phyloP scores from a whole-genome alignment of 192 early-diverging fungal genomes.

The Entomortierella chlamydospora region DNA sequence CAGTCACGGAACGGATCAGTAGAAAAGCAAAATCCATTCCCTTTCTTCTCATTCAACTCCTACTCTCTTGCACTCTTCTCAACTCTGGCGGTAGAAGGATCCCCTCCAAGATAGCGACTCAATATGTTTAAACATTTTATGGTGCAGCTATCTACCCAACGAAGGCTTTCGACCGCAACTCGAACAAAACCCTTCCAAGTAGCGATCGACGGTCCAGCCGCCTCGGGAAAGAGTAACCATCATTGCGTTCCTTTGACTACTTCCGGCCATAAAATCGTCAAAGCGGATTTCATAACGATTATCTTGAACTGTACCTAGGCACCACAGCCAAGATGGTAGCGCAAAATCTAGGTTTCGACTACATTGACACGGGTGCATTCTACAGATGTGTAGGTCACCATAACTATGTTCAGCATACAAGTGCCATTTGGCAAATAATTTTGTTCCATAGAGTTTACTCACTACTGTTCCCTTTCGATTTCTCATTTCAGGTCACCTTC shows the following conservation, averaged over 20 bases:
- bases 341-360: constrained; percentile 71
- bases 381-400: constrained; percentile 64
- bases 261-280: neutral
- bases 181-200: constrained; percentile 61
- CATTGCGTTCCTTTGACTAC: too few relatives aligned
- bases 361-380: constrained; percentile 84
- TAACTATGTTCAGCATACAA: too few relatives aligned
- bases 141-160: neutral
- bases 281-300: too few relatives aligned
- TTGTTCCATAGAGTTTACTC: too few relatives aligned
- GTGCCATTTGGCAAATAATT: too few relatives aligned
- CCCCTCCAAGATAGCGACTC: too few relatives aligned
- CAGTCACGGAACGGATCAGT: neutral
- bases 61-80: too few relatives aligned
- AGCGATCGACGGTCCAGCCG: constrained; percentile 87
- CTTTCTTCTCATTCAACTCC: too few relatives aligned
- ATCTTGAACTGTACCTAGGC: constrained; percentile 36
- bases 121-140: neutral
- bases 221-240: constrained; percentile 83
- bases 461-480: too few relatives aligned
- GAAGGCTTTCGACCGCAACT: neutral
- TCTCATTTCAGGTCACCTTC: constrained; percentile 50
- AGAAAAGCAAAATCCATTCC: neutral
- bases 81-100: too few relatives aligned
- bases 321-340: constrained; percentile 80